A percentile compares a stretch with the other conserved stretches of the same genome.
phyloP scores from a whole-genome alignment of 176 grass and related monocot species.

The Urochloa ruziziensis region DNA sequence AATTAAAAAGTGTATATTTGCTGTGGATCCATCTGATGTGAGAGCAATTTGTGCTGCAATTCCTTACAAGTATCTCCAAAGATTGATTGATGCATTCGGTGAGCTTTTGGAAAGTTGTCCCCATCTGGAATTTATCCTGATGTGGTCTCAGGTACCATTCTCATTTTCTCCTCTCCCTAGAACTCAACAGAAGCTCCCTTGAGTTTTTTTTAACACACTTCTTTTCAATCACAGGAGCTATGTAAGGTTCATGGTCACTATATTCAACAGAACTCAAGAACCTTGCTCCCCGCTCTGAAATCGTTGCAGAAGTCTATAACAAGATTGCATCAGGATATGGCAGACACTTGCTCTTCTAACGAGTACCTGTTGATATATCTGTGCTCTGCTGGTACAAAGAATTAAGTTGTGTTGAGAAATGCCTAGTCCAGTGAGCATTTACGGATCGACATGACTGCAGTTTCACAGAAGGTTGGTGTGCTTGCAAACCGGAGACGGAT shows the following conservation, averaged over 20 bases:
- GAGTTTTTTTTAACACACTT: background rate
- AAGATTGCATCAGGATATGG: constrained; percentile 87
- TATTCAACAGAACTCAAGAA: constrained; percentile 90
- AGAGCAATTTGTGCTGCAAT: constrained; percentile 56
- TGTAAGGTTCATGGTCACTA: constrained; percentile 82
- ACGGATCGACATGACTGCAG: background rate
- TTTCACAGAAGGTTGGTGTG: background rate
- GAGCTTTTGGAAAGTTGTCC: constrained; percentile 84
- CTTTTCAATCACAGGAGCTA: constrained; percentile 61
- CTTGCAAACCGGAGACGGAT: background rate
- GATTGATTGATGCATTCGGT: constrained; percentile 81
- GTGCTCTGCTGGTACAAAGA: constrained; percentile 54
- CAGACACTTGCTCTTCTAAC: constrained; percentile 88
- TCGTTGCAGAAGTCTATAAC: constrained; percentile 91
- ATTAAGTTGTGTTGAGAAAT: constrained; percentile 10
- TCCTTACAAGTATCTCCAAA: constrained; percentile 80
- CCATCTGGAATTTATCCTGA: constrained; percentile 92
- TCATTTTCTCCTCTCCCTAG: background rate
- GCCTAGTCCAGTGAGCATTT: background rate
- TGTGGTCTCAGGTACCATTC: constrained; percentile 73
- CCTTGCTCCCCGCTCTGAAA: constrained; percentile 79
- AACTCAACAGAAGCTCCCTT: background rate
- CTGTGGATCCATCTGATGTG: constrained; percentile 66
- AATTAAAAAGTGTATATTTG: constrained; percentile 93
- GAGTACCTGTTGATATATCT: constrained; percentile 93